These are phyloP conservation scores for Rhodotorula mucilaginosa DNA, from an alignment of 1,284 basidiomycete genomes.

Conservation along the genomic window DNA sequence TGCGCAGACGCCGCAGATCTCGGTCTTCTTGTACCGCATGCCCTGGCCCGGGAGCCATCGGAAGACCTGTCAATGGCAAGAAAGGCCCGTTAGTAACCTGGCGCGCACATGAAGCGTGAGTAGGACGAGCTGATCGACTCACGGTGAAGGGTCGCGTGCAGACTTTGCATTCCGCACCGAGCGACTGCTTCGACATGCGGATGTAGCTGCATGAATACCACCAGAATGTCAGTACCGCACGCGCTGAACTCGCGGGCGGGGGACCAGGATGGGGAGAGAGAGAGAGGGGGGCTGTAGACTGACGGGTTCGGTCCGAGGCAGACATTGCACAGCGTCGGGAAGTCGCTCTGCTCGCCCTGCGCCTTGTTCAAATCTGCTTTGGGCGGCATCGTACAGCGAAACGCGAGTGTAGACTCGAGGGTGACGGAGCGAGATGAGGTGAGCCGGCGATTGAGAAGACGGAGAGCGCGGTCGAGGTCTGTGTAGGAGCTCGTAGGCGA, in stretches of 20 bases:
- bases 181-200: conserved; percentile 73
- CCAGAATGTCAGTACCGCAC: conserved; percentile 12
- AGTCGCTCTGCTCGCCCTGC: conserved; percentile 86
- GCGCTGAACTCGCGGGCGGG: not conserved
- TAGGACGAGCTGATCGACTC: not conserved
- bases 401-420: not conserved
- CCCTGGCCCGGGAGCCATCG: conserved; percentile 95
- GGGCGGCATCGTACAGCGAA: conserved; percentile 29
- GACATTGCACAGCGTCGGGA: conserved; percentile 68
- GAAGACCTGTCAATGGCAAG: conserved; percentile 60
- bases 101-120: no score
- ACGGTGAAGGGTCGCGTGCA: conserved; percentile 76
- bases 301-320: conserved; percentile 72
- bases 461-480: not conserved
- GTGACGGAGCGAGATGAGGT: not conserved
- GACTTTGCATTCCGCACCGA: conserved; percentile 89
- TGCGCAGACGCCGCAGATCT: conserved; percentile 96
- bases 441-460: not conserved
- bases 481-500: not conserved
- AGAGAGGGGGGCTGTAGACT: conserved; percentile 44
- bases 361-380: conserved; percentile 75
- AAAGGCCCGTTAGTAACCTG: no score
- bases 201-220: conserved; percentile 46
- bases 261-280: not conserved
- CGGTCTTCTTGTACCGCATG: conserved; percentile 93